Conservation (phyloP, 192 early-diverging fungal species). For the Coemansia sp. region DNA sequence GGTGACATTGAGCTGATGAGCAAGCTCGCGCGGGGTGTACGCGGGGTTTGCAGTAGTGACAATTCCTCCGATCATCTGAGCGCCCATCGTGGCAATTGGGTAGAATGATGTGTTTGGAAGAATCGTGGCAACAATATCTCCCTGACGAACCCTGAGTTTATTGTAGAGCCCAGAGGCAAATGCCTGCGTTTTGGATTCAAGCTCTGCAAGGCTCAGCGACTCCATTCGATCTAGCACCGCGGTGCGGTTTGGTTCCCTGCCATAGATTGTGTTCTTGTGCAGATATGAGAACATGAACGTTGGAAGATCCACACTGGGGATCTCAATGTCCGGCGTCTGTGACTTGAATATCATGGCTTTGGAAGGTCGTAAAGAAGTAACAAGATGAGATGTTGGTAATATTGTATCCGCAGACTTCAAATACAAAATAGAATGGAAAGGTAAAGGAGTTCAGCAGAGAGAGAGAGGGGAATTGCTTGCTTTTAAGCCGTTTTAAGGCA, state of each 20-base stretch:
- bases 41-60: constrained; percentile 80
- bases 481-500: no score
- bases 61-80: constrained; percentile 66
- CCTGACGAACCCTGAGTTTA: constrained; percentile 60
- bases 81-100: constrained; percentile 63
- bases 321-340: constrained; percentile 16
- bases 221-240: constrained; percentile 21
- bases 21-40: constrained; percentile 78
- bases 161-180: constrained; percentile 51
- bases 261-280: constrained; percentile 33
- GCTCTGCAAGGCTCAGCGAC: constrained; percentile 31
- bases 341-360: constrained; percentile 48
- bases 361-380: not conserved
- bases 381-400: no score
- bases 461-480: no score
- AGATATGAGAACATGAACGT: constrained; percentile 40
- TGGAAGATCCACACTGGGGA: constrained; percentile 46
- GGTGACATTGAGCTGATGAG: constrained; percentile 73
- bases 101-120: constrained; percentile 71
- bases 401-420: no score
- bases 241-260: constrained; percentile 28
- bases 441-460: no score
- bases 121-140: constrained; percentile 70
- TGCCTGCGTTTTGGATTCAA: constrained; percentile 23
- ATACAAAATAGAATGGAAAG: no score